Evolutionary conservation across 495 filamentous ascomycete genomes (phyloP).

Genomic region (Trichoderma erinaceum): DNA sequence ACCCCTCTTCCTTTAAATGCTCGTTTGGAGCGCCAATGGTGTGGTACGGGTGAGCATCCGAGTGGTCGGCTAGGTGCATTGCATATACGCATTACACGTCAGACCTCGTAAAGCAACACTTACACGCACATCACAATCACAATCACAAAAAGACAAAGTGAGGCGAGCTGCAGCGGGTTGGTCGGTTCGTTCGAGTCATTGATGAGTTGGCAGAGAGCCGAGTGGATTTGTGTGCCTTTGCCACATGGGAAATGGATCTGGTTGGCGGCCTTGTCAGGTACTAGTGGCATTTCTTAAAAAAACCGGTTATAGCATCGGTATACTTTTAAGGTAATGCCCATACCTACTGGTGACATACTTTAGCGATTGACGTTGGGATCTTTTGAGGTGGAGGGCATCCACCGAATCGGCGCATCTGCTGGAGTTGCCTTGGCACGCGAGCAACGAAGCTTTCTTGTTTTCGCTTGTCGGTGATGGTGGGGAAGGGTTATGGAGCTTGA

Average conservation of each 20-base stretch:
- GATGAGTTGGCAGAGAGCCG: not conserved
- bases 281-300: not conserved
- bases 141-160: not conserved
- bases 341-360: no score
- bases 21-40: not conserved
- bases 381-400: no score
- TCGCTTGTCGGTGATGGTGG: no score
- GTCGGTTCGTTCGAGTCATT: slow-evolving; percentile 1
- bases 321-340: no score
- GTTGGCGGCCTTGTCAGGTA: not conserved
- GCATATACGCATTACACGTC: not conserved
- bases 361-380: no score
- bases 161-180: not conserved
- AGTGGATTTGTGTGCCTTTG: not conserved
- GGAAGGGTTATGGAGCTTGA: no score
- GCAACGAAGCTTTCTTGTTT: no score
- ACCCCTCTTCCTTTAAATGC: not conserved
- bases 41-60: not conserved
- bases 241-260: not conserved
- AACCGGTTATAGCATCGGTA: no score
- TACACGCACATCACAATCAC: not conserved
- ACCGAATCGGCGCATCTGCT: no score
- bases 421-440: no score
- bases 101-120: not conserved
- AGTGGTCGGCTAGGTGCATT: not conserved